These are phyloP conservation scores for Thuja plicata DNA, from an alignment of 83 land plant genomes.

Conservation along the genomic window DNA sequence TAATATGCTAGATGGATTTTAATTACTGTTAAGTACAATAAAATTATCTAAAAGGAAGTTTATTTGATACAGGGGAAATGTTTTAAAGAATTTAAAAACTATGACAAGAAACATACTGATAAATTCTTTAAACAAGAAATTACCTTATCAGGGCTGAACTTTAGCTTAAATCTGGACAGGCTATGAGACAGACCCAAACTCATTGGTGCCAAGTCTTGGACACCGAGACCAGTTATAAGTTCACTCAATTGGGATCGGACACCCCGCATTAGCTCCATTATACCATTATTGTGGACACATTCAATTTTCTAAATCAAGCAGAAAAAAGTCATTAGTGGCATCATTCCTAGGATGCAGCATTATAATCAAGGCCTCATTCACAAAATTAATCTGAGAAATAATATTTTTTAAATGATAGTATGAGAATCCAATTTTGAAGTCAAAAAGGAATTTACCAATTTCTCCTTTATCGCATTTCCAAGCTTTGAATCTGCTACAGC, in stretches of 20 bases:
- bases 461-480: slow-evolving; percentile 88
- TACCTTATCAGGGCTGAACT: slow-evolving; percentile 98
- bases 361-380: not conserved
- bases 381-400: not conserved
- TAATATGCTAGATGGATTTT: not conserved
- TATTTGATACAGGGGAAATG: not conserved
- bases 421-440: not conserved
- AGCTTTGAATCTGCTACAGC: slow-evolving; percentile 97
- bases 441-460: slow-evolving; percentile 51
- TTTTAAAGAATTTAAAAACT: not conserved
- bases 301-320: slow-evolving; percentile 76
- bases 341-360: not conserved
- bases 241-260: slow-evolving; percentile 82
- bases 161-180: slow-evolving; percentile 92
- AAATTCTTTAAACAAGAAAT: not conserved
- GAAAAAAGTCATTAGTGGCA: not conserved
- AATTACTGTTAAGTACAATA: not conserved
- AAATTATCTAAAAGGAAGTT: not conserved
- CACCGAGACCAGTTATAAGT: slow-evolving; percentile 78
- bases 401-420: not conserved
- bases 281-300: slow-evolving; percentile 83
- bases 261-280: slow-evolving; percentile 93
- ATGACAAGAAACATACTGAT: not conserved
- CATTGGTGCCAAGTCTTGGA: slow-evolving; percentile 94
- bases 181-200: slow-evolving; percentile 97